Evolutionary conservation across 331 rosid genomes (phyloP).

Genomic region (Quercus lobata): DNA sequence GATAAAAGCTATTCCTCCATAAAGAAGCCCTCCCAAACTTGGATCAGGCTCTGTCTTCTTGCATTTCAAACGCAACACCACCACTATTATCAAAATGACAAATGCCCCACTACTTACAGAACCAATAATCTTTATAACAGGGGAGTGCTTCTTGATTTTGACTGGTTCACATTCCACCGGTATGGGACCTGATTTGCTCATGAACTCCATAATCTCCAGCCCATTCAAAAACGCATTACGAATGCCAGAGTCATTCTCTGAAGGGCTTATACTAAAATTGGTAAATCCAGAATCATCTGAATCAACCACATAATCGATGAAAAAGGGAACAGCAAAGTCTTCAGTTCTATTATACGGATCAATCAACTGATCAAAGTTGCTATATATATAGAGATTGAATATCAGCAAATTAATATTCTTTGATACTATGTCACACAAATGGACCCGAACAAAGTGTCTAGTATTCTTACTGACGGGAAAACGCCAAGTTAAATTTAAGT

Average conservation of each 20-base stretch:
- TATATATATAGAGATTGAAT: conserved; percentile 22
- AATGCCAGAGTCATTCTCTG: fast-evolving
- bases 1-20: no score
- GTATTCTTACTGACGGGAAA: conserved; percentile 26
- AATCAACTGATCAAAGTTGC: background rate
- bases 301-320: conserved; percentile 19
- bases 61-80: conserved; percentile 11
- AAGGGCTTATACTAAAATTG: conserved; percentile 21
- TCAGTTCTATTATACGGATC: fast-evolving
- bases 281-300: conserved; percentile 10
- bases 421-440: conserved; percentile 24
- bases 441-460: conserved; percentile 28
- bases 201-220: conserved; percentile 35
- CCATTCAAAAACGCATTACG: conserved; percentile 35
- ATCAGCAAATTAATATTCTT: fast-evolving
- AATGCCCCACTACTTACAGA: conserved; percentile 22
- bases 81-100: conserved; percentile 1
- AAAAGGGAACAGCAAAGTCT: background rate
- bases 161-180: background rate
- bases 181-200: background rate
- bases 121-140: conserved; percentile 7
- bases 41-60: conserved; percentile 13
- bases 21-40: no score
- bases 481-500: conserved; percentile 32
- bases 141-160: background rate